Evolutionary conservation across 768 basidiomycete genomes (phyloP), one percentile per base, ranked within the genome.

Genomic region (Psilocybe cyanescens): DNA sequence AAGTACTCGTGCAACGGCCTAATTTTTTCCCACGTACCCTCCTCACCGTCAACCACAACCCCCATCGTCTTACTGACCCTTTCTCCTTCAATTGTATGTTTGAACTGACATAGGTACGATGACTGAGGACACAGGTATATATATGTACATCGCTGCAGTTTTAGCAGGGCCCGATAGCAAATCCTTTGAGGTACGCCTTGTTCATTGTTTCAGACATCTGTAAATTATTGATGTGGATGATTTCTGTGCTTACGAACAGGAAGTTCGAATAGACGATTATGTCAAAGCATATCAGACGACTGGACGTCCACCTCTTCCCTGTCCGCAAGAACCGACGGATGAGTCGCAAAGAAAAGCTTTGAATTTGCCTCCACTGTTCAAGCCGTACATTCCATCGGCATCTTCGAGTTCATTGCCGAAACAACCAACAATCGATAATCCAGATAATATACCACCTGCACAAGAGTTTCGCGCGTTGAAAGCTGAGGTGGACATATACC

Each of bases 251-350:
- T 35, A 55, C 28, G 52, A 55, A 62, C 67, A 89, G 87, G 87
- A 89, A 76, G 71, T 78, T 28, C 82, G 87, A 41, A 64, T 80
- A 4, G 74, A 79, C 39, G 87, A 87, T 68, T 89, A 89, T 64
- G 63, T 86, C 30, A 71, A 70, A 19, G 78, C 83, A 0, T 87
- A 84, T 65, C 69, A 65, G 30, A 63, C 78, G 0, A 84, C 83
- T 0, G 79, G 82, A 14, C 67, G 72, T 44, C 78, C 82, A 4
- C 87, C 87, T 3, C 66, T 55, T 14, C 84, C 86, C 8, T 24
- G 41, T 39, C 83, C 86, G 0, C 76, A 74, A 55, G 70, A 76
- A 3, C 87, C 87, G 0, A 71, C 75, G n/a, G 77, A 76, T 17
- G 74, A 78, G 1, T 66, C 59, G n/a, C 76, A 77, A 39, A 82